Evolutionary conservation across 2,329 filamentous ascomycete species (phyloP).

Genomic region (Neophaeococcomyces aloes): DNA sequence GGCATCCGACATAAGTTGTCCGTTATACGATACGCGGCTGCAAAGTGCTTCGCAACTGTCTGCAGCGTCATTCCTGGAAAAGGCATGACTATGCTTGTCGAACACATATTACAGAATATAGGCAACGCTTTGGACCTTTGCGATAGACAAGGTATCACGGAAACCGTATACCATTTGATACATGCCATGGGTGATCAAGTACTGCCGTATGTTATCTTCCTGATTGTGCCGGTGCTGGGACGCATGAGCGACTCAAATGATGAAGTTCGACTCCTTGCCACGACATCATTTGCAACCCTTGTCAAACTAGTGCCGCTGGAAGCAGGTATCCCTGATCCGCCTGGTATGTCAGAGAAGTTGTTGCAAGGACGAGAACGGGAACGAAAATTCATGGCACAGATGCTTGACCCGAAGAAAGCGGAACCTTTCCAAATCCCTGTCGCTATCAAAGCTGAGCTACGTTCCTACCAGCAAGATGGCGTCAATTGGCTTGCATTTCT

Average conservation of each 20-base stretch:
- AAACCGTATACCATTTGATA: constrained; percentile 93
- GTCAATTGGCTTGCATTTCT: constrained; percentile 98
- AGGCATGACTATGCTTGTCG: constrained; percentile 90
- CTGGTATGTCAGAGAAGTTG: constrained; percentile 78
- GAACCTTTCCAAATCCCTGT: constrained; percentile 90
- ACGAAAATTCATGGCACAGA: constrained; percentile 90
- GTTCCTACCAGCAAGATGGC: constrained; percentile 95
- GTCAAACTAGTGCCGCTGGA: constrained; percentile 96
- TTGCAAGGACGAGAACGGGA: constrained; percentile 86
- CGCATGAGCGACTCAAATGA: constrained; percentile 98
- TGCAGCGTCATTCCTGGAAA: constrained; percentile 94
- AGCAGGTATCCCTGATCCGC: constrained; percentile 92
- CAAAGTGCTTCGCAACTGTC: constrained; percentile 92
- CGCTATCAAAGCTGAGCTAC: constrained; percentile 89
- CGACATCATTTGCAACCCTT: constrained; percentile 90
- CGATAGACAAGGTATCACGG: constrained; percentile 84
- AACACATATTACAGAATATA: constrained; percentile 84
- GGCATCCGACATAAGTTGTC: constrained; percentile 80
- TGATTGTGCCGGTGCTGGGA: constrained; percentile 91
- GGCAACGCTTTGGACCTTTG: constrained; percentile 81
- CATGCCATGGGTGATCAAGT: constrained; percentile 97
- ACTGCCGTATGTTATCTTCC: constrained; percentile 94
- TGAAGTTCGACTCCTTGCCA: constrained; percentile 85
- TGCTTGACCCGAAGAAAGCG: constrained; percentile 93
- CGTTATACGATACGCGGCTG: constrained; percentile 90